Evolutionary conservation across 2,329 filamentous ascomycete species (phyloP), one percentile per base, ranked within the genome.

Genomic region (Hymenoscyphus fraxineus): DNA sequence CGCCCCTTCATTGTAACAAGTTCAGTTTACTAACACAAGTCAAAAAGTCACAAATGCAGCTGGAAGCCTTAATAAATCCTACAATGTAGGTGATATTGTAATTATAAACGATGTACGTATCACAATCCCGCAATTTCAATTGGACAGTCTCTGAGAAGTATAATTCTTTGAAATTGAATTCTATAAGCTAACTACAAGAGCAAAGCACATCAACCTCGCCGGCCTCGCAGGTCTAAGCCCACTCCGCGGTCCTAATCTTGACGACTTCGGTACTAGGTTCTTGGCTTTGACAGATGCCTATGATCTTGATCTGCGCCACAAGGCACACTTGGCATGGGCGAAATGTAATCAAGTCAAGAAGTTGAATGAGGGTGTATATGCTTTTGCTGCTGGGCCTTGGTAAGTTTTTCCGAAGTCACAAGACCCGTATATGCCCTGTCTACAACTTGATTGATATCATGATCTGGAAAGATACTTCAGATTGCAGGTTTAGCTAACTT

Each of bases 51-150:
- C 87, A 55, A 90, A 89, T 73, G 87, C 87, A 55, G 85, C 86
- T 51, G 87, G 87, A 64, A 86, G 85, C 13, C 75, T 89, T 41
- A 89, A 89, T 74, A 80, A 82, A n/a, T 80, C 81, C 44, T 89
- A 88, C 76, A 77, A 76, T 31, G 85, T 89, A 38, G 87, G 87
- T 58, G 87, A 89, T 73, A 84, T 90, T 64, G 83, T 88, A 55
- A 76, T 88, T 58, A 72, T 90, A 63, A 88, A 88, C 71, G 87
- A 90, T 77, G 84, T 85, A 78, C 67, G 79, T 55, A 2, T 32
- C 35, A 35, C 35, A 35, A 7, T 10, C 35, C 35, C 35, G 9
- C 9, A 51, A 2, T 19, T 44, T 6, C 4, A 27, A 27, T 27
- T 27, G 27, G 27, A 27, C 27, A 27, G 27, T 27, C 27, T 27